phyloP scores from a whole-genome alignment of 179 eudicot species.

The Corrigiola litoralis region DNA sequence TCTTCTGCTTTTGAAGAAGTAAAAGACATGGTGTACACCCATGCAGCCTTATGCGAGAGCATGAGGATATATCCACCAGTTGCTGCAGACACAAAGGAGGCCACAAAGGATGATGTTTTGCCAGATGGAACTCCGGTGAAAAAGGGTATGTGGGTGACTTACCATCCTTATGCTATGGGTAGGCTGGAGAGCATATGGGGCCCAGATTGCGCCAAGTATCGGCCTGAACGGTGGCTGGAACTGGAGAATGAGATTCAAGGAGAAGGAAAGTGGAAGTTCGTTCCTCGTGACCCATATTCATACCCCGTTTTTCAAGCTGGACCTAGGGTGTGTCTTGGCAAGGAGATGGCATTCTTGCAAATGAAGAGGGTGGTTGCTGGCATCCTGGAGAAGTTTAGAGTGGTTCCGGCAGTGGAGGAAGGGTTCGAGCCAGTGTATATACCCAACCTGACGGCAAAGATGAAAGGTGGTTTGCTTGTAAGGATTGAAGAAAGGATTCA shows the following conservation, averaged over 20 bases:
- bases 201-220: constrained; percentile 36
- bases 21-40: constrained; percentile 50
- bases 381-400: constrained; percentile 43
- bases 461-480: constrained; percentile 61
- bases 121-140: constrained; percentile 56
- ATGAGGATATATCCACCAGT: constrained; percentile 77
- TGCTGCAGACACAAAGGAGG: constrained; percentile 38
- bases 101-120: constrained; percentile 37
- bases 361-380: constrained; percentile 59
- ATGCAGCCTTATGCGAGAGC: constrained; percentile 53
- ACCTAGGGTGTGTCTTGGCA: constrained; percentile 59
- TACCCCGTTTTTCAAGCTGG: constrained; percentile 74
- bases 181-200: constrained; percentile 58
- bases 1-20: constrained; percentile 33
- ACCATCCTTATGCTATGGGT: constrained; percentile 65
- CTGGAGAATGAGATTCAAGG: constrained; percentile 9
- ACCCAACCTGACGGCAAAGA: constrained; percentile 38
- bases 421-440: constrained; percentile 45
- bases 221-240: constrained; percentile 51
- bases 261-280: constrained; percentile 27
- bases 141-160: constrained; percentile 48
- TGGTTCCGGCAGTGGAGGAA: constrained; percentile 45
- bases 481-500: constrained; percentile 40
- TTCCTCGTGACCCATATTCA: constrained; percentile 35
- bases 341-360: constrained; percentile 68